Base-by-base conservation (phyloP, 768 basidiomycete species). In the Tricholoma flavovirens region DNA sequence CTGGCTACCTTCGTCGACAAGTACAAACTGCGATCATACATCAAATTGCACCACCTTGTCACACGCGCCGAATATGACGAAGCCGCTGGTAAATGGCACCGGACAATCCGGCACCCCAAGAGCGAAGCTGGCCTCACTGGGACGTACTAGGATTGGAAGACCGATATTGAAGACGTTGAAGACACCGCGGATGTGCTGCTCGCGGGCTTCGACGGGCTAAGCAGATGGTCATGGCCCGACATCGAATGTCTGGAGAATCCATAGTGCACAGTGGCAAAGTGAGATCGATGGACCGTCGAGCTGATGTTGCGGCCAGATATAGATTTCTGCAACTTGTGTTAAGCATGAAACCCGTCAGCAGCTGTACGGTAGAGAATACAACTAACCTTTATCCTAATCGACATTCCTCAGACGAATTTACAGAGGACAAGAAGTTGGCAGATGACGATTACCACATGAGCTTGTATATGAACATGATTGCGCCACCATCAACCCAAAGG, bases 181-280 rank as follows among this genome's bases (percentile, higher is more conserved):
- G 83, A 85, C 59, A 72, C 65, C 0, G 79, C 77, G 1, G 84
- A 87, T 56, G 71, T 86, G 0, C 71, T 87, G 33, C 75, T 88
- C 50, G 78, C 77, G 12, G 79, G 76, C n/a, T 66, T 79, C 17
- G 84, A 84, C 4, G 60, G 60, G 10, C 65, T 85, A 45, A 83
- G 80, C 49, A 67, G 81, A 6, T 87, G 84, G 84, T 72, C 76
- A 24, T 87, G 84, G 87, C 87, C 87, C 2, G 77, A 83, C 43
- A 85, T 88, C 43, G 66, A 72, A 8, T 86, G 84, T 3, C 64
- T 87, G 26, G 67, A 80, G 14, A 71, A 66, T 7, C 88, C 87
- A 90, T 60, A 83, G 81, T n/a, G 87, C 85, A 0, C 64, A 77
- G 1, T 87, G 85, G 82, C 24, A 26, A 26, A 26, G 24, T 26